Percentiles rank a stretch among this genome's conserved stretches.
These are phyloP conservation scores for Nitzschia palea DNA, from an alignment of 108 stramenopile genomes.

Conservation along the genomic window DNA sequence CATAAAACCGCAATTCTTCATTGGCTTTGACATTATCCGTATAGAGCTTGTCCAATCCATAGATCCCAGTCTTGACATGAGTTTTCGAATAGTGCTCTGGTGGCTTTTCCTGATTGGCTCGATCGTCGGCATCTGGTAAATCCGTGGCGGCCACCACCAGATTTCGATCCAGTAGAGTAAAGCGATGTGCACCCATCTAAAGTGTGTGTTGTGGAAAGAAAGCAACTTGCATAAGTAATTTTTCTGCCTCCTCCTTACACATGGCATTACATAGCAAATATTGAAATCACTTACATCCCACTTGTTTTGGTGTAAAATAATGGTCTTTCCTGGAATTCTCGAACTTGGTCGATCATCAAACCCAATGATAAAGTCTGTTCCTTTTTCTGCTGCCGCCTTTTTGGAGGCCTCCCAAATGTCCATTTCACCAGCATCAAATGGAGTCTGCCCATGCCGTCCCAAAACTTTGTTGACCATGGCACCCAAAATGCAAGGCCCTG, in stretches of 20 bases:
- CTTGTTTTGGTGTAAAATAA: constrained; percentile 82
- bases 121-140: constrained; percentile 84
- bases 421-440: constrained; percentile 72
- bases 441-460: constrained; percentile 68
- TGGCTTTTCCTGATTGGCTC: constrained; percentile 47
- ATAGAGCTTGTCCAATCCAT: constrained; percentile 57
- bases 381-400: constrained; percentile 30
- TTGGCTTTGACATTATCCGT: constrained; percentile 38
- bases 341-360: constrained; percentile 25
- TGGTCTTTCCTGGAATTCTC: constrained; percentile 65
- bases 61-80: constrained; percentile 55
- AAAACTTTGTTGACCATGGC: constrained; percentile 70
- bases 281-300: constrained; percentile 51
- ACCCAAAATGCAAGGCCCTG: constrained; percentile 83
- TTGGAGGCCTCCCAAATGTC: constrained; percentile 47
- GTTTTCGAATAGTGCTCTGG: constrained; percentile 55
- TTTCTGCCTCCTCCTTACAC: too few species aligned
- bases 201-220: background rate
- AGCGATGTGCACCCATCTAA: constrained; percentile 83
- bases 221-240: too few species aligned
- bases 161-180: constrained; percentile 77
- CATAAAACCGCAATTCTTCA: constrained; percentile 38
- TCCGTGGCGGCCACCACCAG: constrained; percentile 87
- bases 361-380: constrained; percentile 34
- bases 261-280: too few species aligned